Evolutionary conservation across 495 filamentous ascomycete genomes (phyloP), one percentile per base, ranked within the genome.

Genomic region (Bombardia bombarda): DNA sequence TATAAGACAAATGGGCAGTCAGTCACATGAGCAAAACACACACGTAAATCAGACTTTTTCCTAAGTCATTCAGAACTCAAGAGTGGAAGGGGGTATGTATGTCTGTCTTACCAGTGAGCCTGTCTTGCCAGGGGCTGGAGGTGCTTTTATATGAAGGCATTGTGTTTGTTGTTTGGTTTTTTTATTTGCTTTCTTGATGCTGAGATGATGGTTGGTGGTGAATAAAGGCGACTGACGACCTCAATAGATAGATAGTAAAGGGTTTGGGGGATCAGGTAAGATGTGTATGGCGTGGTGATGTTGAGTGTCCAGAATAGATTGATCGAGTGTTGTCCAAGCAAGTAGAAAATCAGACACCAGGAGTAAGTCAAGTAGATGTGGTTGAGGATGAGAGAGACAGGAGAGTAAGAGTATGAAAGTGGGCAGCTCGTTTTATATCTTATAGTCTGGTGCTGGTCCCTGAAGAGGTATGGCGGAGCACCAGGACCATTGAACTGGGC

Each of bases 31-130:
- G 32, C 17, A 28, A 25, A 10, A 37, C 8, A n/a, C n/a, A n/a
- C n/a, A n/a, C n/a, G n/a, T n/a, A n/a, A n/a, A n/a, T n/a, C n/a
- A n/a, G n/a, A n/a, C n/a, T n/a, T n/a, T n/a, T n/a, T n/a, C n/a
- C n/a, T n/a, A n/a, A n/a, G n/a, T n/a, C n/a, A n/a, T n/a, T n/a
- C n/a, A n/a, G n/a, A n/a, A n/a, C n/a, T n/a, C n/a, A n/a, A n/a
- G n/a, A n/a, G n/a, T n/a, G n/a, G n/a, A n/a, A n/a, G n/a, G n/a
- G n/a, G n/a, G n/a, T n/a, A n/a, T n/a, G n/a, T n/a, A 23, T 10
- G 26, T 22, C 17, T 24, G 14, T 59, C 58, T 39, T 14, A 62
- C 58, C 46, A 13, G 45, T 48, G 14, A 62, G 56, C 46, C 45
- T 57, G 32, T 50, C 42, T 35, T 62, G 58, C 58, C 58, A 62